Percentiles rank a stretch among this genome's conserved stretches.
phyloP scores from a whole-genome alignment of 345 rosid genomes.

The Geranium rotundifolium region DNA sequence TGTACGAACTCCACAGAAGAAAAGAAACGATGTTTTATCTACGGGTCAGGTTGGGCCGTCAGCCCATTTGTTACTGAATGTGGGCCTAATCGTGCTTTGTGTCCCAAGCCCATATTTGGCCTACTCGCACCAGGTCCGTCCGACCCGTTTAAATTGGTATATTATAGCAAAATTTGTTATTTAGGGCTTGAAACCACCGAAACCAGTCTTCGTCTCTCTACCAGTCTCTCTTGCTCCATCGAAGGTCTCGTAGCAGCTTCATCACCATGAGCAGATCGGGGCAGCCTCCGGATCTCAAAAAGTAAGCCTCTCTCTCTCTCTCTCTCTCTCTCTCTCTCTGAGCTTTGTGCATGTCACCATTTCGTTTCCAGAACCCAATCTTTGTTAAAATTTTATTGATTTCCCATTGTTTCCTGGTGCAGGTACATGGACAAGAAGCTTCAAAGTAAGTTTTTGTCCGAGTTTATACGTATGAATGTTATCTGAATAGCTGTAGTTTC shows the following conservation, averaged over 20 bases:
- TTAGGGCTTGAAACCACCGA: neutral
- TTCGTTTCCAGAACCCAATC: neutral
- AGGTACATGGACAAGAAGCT: constrained; percentile 28
- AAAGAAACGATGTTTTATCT: too few species aligned
- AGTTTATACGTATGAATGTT: too few species aligned
- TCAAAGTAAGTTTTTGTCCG: constrained; percentile 10
- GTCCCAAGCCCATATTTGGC: too few species aligned
- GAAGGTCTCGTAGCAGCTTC: neutral
- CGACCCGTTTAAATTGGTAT: too few species aligned
- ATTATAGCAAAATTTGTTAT: too few species aligned
- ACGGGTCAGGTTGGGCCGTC: too few species aligned
- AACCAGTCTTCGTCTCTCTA: neutral
- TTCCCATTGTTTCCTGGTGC: neutral
- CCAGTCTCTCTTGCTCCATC: neutral
- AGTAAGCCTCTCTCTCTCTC: constrained; percentile 6
- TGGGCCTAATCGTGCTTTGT: too few species aligned
- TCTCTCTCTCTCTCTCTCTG: too few species aligned
- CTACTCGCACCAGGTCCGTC: too few species aligned
- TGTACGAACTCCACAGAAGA: too few species aligned
- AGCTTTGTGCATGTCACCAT: neutral
- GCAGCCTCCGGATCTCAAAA: constrained; percentile 23
- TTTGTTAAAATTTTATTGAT: neutral
- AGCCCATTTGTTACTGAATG: too few species aligned
- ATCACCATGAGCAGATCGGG: constrained; percentile 24
- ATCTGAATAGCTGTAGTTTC: too few species aligned